Evolutionary conservation across 371 early-diverging fungal genomes (phyloP), one percentile per base, ranked within the genome.

Genomic region (Dichotomocladium elegans): DNA sequence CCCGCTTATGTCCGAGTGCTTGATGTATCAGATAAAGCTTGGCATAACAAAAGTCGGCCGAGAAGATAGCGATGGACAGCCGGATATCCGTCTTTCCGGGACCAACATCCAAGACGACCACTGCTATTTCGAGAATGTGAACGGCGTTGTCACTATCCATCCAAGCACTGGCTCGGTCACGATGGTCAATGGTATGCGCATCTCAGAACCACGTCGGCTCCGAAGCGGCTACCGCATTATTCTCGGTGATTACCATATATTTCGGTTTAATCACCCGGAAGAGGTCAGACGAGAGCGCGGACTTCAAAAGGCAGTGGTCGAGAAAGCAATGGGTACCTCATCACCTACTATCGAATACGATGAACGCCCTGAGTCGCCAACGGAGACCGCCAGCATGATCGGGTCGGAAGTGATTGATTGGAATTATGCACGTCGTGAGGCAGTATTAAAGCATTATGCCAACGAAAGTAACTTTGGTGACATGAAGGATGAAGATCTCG

Each of bases 1-100:
- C 61, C 92, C 94, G 10, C 80, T 89, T 40, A 87, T 91, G 89
- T 87, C 90, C 5, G 92, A 95, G 60, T 93, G 93, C 48, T 69
- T 95, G 8, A 85, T 95, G 43, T 93, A 93, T 62, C 87, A 88
- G 46, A 74, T 95, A 48, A 89, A 89, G 44, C 79, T 79, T 1
- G 94, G 94, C 7, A 68, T 70, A 14, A 92, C 92, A 0, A 63
- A 69, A 0, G 92, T 92, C 2, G 93, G 93, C 24, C 61, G 71
- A n/a, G 47, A 67, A 4, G 85, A 74, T 8, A 61, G 70, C 2
- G 57, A 63, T 7, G 41, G 24, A n/a, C 33, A 7, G 0, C 76
- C 79, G 10, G 87, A 90, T 30, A 93, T 93, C 51, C 74, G 80
- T 33, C 65, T 93, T 4, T 83, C 85, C 34, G 90, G 89, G 6